Base-by-base conservation (phyloP, 2,329 filamentous ascomycete genomes). In the Cladosporium sp. region DNA sequence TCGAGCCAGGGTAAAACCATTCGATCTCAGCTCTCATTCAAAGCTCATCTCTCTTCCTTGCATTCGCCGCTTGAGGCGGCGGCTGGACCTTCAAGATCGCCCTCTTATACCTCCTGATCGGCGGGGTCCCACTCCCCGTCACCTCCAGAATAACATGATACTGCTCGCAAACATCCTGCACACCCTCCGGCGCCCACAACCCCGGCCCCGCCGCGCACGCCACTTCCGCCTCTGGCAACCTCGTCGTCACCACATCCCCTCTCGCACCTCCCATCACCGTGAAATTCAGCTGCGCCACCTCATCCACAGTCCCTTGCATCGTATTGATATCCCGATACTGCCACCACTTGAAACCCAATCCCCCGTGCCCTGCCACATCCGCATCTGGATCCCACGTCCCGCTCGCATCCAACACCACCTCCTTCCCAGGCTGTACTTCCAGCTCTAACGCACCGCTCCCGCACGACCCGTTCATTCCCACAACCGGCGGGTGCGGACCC, bases 101-200 rank as follows among this genome's bases (percentile, higher is more conserved):
- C 11, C 77, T 62, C 49, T 72, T 69, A 63, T 79, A 79, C 45
- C 68, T 74, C 33, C 72, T 77, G 58, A 80, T 61, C 7, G 65
- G 62, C 16, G 73, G 73, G 3, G 62, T 64, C 1, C 75, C 76
- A 16, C 66, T 61, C 51, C 77, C 72, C 7, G 64, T 73, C 4
- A 78, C 75, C 56, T 78, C 73, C 1, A 80, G 65, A 22, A 80
- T 73, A 37, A 79, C 55, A 62, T 79, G 77, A 56, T 78, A 64
- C 41, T 71, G 56, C 61, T 77, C 70, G 3, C 76, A 76, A 49
- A 66, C 65, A 3, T 59, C 63, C 31, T 72, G 55, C 10, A 70
- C 65, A 42, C 68, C 63, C 16, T 66, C 60, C 43, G 62, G 65
- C 14, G 48, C 52, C 45, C 57, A 52, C 33, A 54, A 18, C 35